Conservation (phyloP, 2,329 filamentous ascomycete species). For the Cladosporium austrohemisphaericum region DNA sequence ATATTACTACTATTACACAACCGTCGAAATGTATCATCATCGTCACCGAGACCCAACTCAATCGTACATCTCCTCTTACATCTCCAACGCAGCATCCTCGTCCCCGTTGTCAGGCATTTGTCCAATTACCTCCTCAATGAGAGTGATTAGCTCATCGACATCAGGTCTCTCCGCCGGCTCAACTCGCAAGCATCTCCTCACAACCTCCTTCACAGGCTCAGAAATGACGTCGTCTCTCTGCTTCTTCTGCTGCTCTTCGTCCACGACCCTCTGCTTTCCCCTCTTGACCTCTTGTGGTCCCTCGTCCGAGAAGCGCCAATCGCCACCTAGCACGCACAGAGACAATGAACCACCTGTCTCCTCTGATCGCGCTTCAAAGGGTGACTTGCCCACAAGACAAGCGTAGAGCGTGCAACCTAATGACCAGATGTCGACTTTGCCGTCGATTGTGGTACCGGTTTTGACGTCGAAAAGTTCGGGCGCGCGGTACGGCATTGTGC, state of each 20-base stretch:
- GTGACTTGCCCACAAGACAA: conserved; percentile 91
- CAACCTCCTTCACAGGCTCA: conserved; percentile 79
- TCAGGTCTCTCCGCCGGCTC: conserved; percentile 86
- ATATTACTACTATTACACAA: conserved; percentile 10
- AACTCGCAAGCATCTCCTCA: conserved; percentile 78
- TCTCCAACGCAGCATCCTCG: conserved; percentile 16
- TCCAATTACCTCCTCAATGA: conserved; percentile 71
- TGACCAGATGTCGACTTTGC: conserved; percentile 97
- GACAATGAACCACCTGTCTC: conserved; percentile 92
- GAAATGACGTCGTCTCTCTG: conserved; percentile 60
- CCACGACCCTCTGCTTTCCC: conserved; percentile 50
- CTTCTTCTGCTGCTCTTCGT: conserved; percentile 17
- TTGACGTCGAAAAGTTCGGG: conserved; percentile 98
- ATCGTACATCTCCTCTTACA: neutral
- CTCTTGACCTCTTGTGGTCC: conserved; percentile 56
- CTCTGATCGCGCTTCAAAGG: conserved; percentile 92
- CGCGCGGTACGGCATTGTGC: conserved; percentile 96
- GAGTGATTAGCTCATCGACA: conserved; percentile 73
- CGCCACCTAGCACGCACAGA: conserved; percentile 86
- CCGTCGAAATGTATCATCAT: neutral
- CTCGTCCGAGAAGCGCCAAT: conserved; percentile 96
- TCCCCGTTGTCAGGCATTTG: conserved; percentile 56
- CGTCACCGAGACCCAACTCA: no score
- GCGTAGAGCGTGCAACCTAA: conserved; percentile 97
- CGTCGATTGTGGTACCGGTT: conserved; percentile 85